Conservation (phyloP, 2,329 filamentous ascomycete species). For the Ceratocystis cubensis region DNA sequence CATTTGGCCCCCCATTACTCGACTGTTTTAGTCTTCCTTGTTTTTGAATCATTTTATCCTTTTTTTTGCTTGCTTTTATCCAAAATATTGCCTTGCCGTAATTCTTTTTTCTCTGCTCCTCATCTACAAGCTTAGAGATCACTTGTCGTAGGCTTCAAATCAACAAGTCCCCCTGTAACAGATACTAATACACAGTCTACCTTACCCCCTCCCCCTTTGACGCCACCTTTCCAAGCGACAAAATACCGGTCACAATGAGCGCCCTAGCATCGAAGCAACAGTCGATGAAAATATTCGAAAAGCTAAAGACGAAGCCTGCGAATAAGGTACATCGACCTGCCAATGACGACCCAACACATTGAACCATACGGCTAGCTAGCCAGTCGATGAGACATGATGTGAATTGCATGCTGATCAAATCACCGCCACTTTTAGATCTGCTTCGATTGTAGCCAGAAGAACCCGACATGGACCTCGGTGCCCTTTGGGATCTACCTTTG, state of each 20-base stretch:
- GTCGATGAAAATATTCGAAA: slow-evolving; percentile 95
- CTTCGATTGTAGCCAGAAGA: slow-evolving; percentile 96
- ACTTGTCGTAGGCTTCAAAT: background rate
- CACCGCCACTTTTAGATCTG: slow-evolving; percentile 52
- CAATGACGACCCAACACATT: slow-evolving; percentile 2
- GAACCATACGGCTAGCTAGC: slow-evolving; percentile 5
- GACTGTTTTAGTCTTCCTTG: background rate
- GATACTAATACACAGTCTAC: slow-evolving; percentile 6
- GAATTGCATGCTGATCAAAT: slow-evolving; percentile 18
- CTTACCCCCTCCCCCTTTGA: background rate
- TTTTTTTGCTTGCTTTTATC: slow-evolving; percentile 8
- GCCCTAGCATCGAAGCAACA: slow-evolving; percentile 76
- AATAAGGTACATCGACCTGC: slow-evolving; percentile 60
- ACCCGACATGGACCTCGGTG: slow-evolving; percentile 96
- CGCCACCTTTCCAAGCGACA: slow-evolving; percentile 10
- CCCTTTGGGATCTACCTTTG: slow-evolving; percentile 96
- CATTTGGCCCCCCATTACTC: background rate
- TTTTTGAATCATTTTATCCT: slow-evolving; percentile 2
- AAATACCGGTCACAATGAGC: slow-evolving; percentile 35
- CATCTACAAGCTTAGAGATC: background rate
- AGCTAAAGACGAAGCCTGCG: slow-evolving; percentile 82
- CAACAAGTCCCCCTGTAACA: slow-evolving; percentile 6
- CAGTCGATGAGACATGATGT: background rate
- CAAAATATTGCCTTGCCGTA: slow-evolving; percentile 5
- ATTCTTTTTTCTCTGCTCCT: slow-evolving; percentile 13